Evolutionary conservation across 2,329 filamentous ascomycete genomes (phyloP).

Genomic region (Chrysoporthe cubensis): DNA sequence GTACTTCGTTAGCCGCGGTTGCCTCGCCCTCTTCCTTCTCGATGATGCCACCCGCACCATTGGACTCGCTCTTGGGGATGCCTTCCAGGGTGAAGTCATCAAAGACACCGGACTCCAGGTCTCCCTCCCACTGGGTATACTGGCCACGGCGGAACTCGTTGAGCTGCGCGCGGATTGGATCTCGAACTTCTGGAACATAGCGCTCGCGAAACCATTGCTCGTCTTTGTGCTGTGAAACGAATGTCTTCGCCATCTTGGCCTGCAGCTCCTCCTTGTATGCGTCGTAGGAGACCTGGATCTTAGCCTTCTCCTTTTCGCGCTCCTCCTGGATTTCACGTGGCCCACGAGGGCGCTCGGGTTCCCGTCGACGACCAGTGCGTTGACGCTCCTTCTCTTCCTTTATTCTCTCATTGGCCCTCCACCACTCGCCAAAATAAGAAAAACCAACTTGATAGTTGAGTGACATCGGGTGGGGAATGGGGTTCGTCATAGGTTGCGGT

Average conservation of each 20-base stretch:
- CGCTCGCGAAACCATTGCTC: constrained; percentile 99
- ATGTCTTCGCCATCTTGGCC: constrained; percentile 81
- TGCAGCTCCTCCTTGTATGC: constrained; percentile 70
- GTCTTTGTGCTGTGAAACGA: constrained; percentile 88
- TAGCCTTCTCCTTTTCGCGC: constrained; percentile 76
- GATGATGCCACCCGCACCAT: constrained; percentile 79
- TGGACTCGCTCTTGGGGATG: constrained; percentile 89
- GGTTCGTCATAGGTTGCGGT: constrained; percentile 60
- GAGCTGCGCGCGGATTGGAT: constrained; percentile 74
- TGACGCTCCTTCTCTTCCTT: constrained; percentile 79
- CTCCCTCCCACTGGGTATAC: constrained; percentile 87
- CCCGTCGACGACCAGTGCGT: constrained; percentile 70
- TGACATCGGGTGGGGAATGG: constrained; percentile 71
- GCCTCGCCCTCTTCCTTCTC: constrained; percentile 97
- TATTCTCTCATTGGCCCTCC: constrained; percentile 79
- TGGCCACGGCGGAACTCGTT: constrained; percentile 78
- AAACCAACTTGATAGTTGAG: constrained; percentile 82
- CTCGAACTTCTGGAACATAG: constrained; percentile 82
- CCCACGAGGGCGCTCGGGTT: constrained; percentile 65
- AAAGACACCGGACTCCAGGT: constrained; percentile 82
- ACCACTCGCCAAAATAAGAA: constrained; percentile 86
- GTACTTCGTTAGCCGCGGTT: constrained; percentile 85
- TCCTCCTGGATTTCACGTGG: constrained; percentile 72
- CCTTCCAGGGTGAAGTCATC: constrained; percentile 95
- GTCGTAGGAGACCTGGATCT: constrained; percentile 74